Base-by-base conservation (phyloP, 2,329 filamentous ascomycete species). In the Berkeleyomyces basicola region DNA sequence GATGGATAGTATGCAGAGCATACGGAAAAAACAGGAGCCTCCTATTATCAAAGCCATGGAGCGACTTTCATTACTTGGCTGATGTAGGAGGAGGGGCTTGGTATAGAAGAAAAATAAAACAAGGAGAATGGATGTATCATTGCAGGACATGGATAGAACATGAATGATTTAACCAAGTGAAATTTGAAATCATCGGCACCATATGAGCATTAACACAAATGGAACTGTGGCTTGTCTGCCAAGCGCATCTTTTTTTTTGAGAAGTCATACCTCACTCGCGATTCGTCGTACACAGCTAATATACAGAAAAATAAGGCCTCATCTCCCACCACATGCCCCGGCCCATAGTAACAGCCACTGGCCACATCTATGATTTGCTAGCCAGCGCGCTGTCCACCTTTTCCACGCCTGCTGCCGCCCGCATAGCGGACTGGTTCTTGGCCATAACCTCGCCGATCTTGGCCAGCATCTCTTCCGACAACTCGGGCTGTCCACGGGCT, bases 381-480 rank as follows among this genome's bases (percentile, higher is more conserved):
- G 44, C 60, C 55, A 65, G 40, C 11, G 61, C 46, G 37, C 37
- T 62, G 31, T 63, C 43, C 5, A 62, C 36, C 61, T 65, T 65
- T 7, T 55, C 33, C 10, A 64, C 39, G 5, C 63, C 57, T 2
- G 57, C 63, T 1, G 63, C 63, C 47, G 62, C 63, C 11, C 64
- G 55, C 61, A 66, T 66, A 10, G 58, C 70, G 63, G 74, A 71
- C 70, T 77, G 76, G 70, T 80, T 83, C 72, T 73, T 74, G 43
- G 79, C 80, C 72, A 85, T 84, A 67, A 84, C 72, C 72, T 80
- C 74, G 67, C 82, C 82, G 68, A 85, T 80, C 75, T 78, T 81
- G 70, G 79, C 79, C 70, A 85, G 72, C 79, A 85, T 82, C 67
- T 80, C 78, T 53, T 79, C 72, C 31, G 79, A 75, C 63, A 85